Conservation (phyloP, 345 rosid genomes). For the Hibiscus tridactylites region DNA sequence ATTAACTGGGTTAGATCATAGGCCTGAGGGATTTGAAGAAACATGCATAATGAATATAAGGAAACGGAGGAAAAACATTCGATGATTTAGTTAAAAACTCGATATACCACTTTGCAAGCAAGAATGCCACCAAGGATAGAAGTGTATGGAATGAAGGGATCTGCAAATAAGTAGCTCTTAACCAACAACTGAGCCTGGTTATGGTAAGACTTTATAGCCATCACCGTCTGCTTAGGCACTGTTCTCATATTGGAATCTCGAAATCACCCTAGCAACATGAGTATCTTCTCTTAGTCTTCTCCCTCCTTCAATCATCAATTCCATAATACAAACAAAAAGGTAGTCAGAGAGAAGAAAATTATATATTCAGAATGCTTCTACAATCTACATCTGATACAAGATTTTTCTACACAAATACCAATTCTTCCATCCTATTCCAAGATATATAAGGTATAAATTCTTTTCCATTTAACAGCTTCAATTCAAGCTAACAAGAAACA, state of each 20-base stretch:
- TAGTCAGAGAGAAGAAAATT: not conserved
- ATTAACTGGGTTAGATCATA: constrained; percentile 59
- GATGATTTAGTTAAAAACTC: not conserved
- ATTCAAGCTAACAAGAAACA: not conserved
- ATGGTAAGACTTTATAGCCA: constrained; percentile 59
- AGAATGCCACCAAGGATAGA: constrained; percentile 60
- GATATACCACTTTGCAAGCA: constrained; percentile 76
- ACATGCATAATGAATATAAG: not conserved
- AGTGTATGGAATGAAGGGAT: constrained; percentile 67
- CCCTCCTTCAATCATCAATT: constrained; percentile 17
- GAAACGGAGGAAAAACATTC: not conserved
- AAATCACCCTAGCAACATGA: constrained; percentile 3
- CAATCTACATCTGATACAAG: too few species aligned
- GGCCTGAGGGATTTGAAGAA: constrained; percentile 29
- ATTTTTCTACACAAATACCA: not conserved
- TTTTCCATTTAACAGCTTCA: not conserved
- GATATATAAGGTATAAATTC: not conserved
- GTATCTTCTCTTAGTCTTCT: constrained; percentile 7
- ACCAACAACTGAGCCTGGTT: constrained; percentile 57
- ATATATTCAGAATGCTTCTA: too few species aligned
- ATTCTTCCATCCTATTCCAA: not conserved
- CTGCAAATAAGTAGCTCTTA: constrained; percentile 50
- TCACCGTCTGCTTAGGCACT: constrained; percentile 29
- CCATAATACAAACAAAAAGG: not conserved
- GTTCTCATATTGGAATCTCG: constrained; percentile 17